Conservation (phyloP, 305 asterid genomes). For the Withania somnifera region DNA sequence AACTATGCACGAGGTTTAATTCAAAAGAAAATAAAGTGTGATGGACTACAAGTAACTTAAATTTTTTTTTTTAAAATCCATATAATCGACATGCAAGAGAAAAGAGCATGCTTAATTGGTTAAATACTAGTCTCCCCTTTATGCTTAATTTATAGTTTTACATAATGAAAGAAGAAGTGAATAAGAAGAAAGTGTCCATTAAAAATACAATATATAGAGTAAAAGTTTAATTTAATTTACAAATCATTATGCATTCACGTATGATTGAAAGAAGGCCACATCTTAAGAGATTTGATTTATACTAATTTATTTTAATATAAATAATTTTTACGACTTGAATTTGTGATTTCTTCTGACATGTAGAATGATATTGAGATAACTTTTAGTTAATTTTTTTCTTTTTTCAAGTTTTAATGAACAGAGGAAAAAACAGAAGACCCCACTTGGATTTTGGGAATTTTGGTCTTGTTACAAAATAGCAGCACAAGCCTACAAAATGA, state of each 20-base stretch:
- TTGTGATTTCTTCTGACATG: too few relatives aligned
- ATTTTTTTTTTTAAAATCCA: too few relatives aligned
- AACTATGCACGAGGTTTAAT: neutral
- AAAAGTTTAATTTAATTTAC: too few relatives aligned
- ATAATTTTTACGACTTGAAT: too few relatives aligned
- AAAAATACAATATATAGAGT: neutral
- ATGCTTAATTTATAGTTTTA: neutral
- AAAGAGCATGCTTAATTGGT: neutral
- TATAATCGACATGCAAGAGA: neutral
- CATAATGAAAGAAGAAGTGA: neutral
- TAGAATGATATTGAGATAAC: too few relatives aligned
- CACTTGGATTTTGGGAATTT: constrained; percentile 18
- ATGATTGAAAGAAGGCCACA: too few relatives aligned
- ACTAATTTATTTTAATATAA: too few relatives aligned
- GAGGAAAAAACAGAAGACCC: constrained; percentile 16
- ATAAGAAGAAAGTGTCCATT: neutral
- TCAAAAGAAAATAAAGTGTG: neutral
- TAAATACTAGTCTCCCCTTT: neutral
- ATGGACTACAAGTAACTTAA: neutral
- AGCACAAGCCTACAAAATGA: constrained; percentile 7
- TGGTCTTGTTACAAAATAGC: neutral
- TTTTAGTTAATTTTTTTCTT: too few relatives aligned
- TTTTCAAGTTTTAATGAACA: neutral
- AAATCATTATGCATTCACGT: too few relatives aligned
- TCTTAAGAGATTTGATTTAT: too few relatives aligned